Evolutionary conservation across 495 filamentous ascomycete species (phyloP).

Genomic region (Xylaria castorea): DNA sequence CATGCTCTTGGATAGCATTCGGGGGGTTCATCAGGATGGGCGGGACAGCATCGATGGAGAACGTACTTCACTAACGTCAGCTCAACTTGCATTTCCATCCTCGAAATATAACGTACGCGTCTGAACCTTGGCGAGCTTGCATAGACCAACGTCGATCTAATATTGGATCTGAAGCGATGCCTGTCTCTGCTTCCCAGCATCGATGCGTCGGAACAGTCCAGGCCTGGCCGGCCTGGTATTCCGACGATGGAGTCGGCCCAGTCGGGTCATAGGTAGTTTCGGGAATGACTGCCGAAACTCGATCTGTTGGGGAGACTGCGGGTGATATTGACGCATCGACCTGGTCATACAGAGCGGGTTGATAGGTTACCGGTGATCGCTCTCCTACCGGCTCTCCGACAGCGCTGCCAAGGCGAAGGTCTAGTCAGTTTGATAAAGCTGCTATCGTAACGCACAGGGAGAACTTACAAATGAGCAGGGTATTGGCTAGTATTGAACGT

Average conservation of each 20-base stretch:
- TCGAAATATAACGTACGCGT: background rate
- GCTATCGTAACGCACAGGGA: background rate
- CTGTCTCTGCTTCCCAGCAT: background rate
- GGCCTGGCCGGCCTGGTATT: background rate
- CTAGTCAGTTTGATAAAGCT: background rate
- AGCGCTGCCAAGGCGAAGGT: background rate
- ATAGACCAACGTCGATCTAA: constrained; percentile 7
- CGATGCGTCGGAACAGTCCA: background rate
- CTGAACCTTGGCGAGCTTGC: constrained; percentile 15
- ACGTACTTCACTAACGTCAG: constrained; percentile 4
- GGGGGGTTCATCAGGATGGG: background rate
- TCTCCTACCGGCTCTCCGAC: background rate
- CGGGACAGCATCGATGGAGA: background rate
- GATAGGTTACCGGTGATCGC: background rate
- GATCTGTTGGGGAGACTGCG: background rate
- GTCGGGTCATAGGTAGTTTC: background rate
- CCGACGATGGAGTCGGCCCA: background rate
- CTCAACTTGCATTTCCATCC: background rate
- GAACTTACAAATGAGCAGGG: background rate
- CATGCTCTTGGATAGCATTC: background rate
- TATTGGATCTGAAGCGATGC: background rate
- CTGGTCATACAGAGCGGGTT: background rate
- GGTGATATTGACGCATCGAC: background rate
- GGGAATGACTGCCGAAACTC: background rate
- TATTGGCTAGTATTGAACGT: background rate